Evolutionary conservation across 148 eudicot genomes (phyloP), one percentile per base, ranked within the genome.

Genomic region (Vaccinium corymbosum): DNA sequence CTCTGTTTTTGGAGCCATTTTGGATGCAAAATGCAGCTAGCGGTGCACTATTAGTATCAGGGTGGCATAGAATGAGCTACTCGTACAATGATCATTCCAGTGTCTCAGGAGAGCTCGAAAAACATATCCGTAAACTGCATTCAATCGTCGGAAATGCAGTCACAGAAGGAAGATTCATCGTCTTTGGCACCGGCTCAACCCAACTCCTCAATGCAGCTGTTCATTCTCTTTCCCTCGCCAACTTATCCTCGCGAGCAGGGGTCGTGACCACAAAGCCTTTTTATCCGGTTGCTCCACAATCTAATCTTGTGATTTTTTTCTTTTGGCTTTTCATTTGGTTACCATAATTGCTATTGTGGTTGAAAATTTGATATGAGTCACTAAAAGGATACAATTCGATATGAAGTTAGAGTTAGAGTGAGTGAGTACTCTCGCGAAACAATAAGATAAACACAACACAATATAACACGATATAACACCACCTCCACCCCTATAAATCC

Each of bases 11-110:
- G 77, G 91, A 89, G 84, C 91, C 90, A 5, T 89, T 84, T 68
- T 89, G 90, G 91, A 86, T 71, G 88, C 78, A 80, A 11, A 85
- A 86, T 1, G 87, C 83, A 10, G 85, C 82, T 17, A 85, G 49
- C 8, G 83, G 91, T n/a, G 88, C 90, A 1, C 80, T 88, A 20
- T 32, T 90, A 27, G 66, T 89, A 2, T 68, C 93, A 29, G 90
- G 90, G 48, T 90, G 93, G 93, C 91, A 90, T 49, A 81, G 93
- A 38, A 76, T 90, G 85, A 46, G 91, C 14, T 90, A 90, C 27
- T 6, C 42, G 0, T 89, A 72, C 80, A 9, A 66, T 6, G 75
- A 32, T 11, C 9, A 48, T 2, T 73, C 85, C 10, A 17, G 12
- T 20, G 81, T 88, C 55, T 86, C 93, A 0, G 1, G 25, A 17